Evolutionary conservation across 148 eudicot species (phyloP).

Genomic region (Beta vulgaris): DNA sequence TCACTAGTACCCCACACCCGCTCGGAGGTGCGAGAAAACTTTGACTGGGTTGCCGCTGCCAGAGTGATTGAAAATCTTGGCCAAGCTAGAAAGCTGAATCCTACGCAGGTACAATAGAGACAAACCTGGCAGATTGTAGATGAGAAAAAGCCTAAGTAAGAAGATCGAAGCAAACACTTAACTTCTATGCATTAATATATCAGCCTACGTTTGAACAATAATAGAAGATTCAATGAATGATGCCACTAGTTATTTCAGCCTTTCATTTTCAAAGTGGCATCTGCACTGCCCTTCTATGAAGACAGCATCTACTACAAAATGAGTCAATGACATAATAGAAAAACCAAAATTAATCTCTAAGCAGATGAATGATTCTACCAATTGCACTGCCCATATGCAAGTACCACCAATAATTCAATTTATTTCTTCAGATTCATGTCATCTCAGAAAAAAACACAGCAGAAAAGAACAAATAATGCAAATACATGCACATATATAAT

Average conservation of each 20-base stretch:
- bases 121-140: conserved; percentile 32
- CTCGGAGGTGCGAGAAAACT: conserved; percentile 79
- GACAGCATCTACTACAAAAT: neutral
- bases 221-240: neutral
- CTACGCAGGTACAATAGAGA: conserved; percentile 30
- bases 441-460: neutral
- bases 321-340: neutral
- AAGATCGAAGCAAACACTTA: neutral
- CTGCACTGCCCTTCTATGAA: neutral
- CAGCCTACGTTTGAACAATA: neutral
- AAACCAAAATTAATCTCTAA: neutral
- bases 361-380: neutral
- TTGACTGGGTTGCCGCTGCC: conserved; percentile 74
- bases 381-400: neutral
- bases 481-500: neutral
- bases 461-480: neutral
- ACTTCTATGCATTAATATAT: neutral
- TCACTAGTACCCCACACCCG: conserved; percentile 79
- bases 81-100: conserved; percentile 34
- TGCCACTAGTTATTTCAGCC: neutral
- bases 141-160: conserved; percentile 3
- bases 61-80: conserved; percentile 71
- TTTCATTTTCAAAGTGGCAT: neutral
- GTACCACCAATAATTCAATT: neutral
- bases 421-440: neutral